Conservation (phyloP, 1,139 yeast genomes). For the Blastobotrys raffinosifermentans region DNA sequence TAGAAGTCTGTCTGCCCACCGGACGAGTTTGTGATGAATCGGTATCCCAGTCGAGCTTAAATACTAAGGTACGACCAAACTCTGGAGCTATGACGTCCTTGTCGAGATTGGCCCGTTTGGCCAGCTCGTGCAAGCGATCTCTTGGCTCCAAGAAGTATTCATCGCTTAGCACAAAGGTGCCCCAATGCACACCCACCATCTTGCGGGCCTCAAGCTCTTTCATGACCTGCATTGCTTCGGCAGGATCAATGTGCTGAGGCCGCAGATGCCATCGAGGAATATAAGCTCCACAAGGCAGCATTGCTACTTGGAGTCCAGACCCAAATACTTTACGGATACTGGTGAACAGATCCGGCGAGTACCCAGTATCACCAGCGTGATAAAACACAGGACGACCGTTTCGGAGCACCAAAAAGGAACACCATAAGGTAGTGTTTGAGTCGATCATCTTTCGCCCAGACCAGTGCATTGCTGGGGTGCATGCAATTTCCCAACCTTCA, state of each 20-base stretch:
- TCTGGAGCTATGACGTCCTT: constrained; percentile 46
- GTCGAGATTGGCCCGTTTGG: constrained; percentile 21
- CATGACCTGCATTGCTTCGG: constrained; percentile 66
- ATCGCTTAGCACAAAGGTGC: constrained; percentile 82
- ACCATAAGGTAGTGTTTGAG: constrained; percentile 79
- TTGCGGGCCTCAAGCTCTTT: constrained; percentile 53
- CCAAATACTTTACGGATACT: constrained; percentile 62
- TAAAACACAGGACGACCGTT: constrained; percentile 66
- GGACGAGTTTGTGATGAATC: too few species aligned
- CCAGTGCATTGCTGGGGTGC: constrained; percentile 98
- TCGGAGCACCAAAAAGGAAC: constrained; percentile 66
- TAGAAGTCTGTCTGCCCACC: constrained; percentile 13
- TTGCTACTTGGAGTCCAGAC: constrained; percentile 55
- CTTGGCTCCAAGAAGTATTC: constrained; percentile 87
- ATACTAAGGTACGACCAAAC: constrained; percentile 47
- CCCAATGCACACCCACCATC: constrained; percentile 93
- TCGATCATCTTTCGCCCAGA: constrained; percentile 77
- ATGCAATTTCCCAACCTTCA: constrained; percentile 68
- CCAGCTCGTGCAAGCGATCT: constrained; percentile 35
- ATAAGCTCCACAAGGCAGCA: constrained; percentile 91
- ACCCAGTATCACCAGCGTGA: constrained; percentile 96
- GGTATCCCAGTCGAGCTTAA: constrained; percentile 28
- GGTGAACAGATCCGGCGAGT: constrained; percentile 61
- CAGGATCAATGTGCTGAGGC: constrained; percentile 83
- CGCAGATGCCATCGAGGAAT: constrained; percentile 93